phyloP scores from a whole-genome alignment of 2,329 filamentous ascomycete species.

The Epichloe baconii region DNA sequence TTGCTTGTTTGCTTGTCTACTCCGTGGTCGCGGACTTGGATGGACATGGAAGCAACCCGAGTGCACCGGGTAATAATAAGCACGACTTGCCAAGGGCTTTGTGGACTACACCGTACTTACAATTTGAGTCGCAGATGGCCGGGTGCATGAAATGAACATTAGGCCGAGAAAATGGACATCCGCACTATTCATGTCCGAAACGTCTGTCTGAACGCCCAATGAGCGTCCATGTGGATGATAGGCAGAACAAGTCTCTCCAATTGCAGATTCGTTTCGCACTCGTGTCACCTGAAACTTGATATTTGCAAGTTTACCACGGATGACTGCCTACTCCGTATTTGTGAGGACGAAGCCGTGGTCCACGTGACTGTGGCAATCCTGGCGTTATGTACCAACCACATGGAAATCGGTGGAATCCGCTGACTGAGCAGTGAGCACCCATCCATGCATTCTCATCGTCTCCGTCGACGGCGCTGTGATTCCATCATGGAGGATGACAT shows the following conservation, averaged over 20 bases:
- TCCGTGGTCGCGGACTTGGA: not conserved
- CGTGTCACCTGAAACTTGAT: too few relatives aligned
- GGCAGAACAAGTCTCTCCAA: too few relatives aligned
- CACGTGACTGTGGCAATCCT: slow-evolving; percentile 5
- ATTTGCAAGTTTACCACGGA: too few relatives aligned
- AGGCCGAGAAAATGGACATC: not conserved
- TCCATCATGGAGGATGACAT: not conserved
- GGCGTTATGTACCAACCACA: not conserved
- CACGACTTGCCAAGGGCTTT: not conserved
- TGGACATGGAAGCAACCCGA: not conserved
- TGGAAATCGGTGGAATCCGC: slow-evolving; percentile 10
- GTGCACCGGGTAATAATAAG: not conserved
- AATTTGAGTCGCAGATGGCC: not conserved
- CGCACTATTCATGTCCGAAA: not conserved
- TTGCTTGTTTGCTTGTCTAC: not conserved
- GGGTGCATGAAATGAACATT: not conserved
- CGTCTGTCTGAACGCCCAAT: not conserved
- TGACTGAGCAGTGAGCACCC: slow-evolving; percentile 6
- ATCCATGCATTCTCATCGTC: not conserved
- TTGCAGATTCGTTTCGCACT: not conserved
- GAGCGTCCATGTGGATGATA: not conserved
- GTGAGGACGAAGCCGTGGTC: too few relatives aligned
- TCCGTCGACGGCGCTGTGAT: not conserved
- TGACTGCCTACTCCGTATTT: too few relatives aligned
- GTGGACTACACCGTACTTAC: not conserved